Evolutionary conservation across 1,139 yeast species (phyloP).

Genomic region (Saccharomyces hybrid): DNA sequence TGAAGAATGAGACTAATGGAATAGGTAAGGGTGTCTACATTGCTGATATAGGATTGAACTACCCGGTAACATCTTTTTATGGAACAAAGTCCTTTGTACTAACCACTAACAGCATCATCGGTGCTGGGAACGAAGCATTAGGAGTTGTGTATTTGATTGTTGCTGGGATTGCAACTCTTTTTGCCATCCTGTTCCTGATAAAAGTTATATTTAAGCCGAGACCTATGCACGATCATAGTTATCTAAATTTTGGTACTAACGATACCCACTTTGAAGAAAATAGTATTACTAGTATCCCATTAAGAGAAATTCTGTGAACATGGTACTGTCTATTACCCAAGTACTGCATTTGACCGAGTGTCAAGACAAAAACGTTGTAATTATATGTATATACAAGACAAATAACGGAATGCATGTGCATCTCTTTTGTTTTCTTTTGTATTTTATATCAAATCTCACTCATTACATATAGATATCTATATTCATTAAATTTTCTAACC

Average conservation of each 20-base stretch:
- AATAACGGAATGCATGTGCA: not conserved
- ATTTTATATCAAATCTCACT: not conserved
- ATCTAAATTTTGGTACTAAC: constrained; percentile 28
- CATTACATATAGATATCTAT: not conserved
- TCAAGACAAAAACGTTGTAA: not conserved
- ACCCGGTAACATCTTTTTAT: constrained; percentile 75
- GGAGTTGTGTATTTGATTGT: constrained; percentile 88
- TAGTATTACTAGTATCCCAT: constrained; percentile 1
- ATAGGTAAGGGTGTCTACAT: constrained; percentile 64
- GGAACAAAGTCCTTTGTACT: constrained; percentile 78
- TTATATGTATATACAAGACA: not conserved
- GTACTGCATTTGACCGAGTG: not conserved
- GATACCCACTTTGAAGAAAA: not conserved
- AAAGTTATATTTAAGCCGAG: constrained; percentile 42
- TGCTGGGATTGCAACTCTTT: constrained; percentile 62
- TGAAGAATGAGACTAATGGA: constrained; percentile 63
- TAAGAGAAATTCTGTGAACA: constrained; percentile 8
- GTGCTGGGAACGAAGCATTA: constrained; percentile 81
- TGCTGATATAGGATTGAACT: constrained; percentile 68
- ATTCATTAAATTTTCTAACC: constrained; percentile 2
- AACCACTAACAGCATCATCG: constrained; percentile 81
- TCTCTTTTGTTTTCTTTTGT: not conserved
- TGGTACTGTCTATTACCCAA: not conserved
- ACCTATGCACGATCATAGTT: constrained; percentile 37
- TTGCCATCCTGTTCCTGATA: constrained; percentile 38